Evolutionary conservation across 495 filamentous ascomycete species (phyloP).

Genomic region (Sordaria brevicollis): DNA sequence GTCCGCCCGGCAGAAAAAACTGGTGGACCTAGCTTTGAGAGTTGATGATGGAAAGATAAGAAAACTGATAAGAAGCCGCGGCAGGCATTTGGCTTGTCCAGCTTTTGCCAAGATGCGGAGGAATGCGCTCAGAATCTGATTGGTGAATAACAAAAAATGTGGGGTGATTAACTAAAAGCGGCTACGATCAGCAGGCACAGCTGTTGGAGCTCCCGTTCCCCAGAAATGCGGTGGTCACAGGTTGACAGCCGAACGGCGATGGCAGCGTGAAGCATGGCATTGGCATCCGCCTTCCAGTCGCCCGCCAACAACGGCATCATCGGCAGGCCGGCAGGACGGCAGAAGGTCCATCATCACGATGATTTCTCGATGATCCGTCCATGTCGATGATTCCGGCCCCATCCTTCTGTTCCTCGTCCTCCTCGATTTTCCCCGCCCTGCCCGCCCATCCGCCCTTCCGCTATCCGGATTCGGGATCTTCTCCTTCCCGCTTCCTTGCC

Average conservation of each 20-base stretch:
- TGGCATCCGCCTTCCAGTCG: too few species aligned
- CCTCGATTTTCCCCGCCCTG: background rate
- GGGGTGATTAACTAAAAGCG: background rate
- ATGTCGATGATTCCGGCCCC: background rate
- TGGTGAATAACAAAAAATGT: background rate
- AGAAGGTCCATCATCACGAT: background rate
- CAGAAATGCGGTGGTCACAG: background rate
- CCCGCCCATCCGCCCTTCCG: background rate
- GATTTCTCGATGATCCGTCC: background rate
- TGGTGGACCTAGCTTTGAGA: background rate
- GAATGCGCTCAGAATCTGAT: background rate
- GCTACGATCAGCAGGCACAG: background rate
- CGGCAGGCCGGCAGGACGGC: background rate
- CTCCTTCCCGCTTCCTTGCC: background rate
- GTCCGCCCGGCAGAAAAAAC: slow-evolving; percentile 26
- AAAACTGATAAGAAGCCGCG: background rate
- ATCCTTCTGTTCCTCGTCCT: background rate
- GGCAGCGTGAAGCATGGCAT: background rate
- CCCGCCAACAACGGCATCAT: background rate
- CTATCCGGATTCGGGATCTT: background rate
- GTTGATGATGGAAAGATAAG: background rate
- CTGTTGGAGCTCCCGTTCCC: background rate
- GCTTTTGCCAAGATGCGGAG: background rate
- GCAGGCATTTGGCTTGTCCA: background rate
- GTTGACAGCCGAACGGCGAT: background rate